Evolutionary conservation across 371 early-diverging fungal genomes (phyloP), one percentile per base, ranked within the genome.

Genomic region (Capillidium heterosporum): DNA sequence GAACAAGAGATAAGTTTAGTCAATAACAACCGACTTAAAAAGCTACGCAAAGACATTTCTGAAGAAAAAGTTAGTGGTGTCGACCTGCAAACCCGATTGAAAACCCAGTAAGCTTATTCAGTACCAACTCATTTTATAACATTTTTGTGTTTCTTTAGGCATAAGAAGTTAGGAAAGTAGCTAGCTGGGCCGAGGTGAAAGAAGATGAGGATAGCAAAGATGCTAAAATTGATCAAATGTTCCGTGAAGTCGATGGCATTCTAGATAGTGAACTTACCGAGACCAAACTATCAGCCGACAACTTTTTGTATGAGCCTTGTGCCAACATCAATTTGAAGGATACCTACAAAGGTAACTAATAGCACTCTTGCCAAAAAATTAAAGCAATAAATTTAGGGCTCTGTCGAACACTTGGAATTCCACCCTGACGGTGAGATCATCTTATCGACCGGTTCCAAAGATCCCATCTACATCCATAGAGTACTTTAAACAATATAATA

Each of bases 391-490:
- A 29, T 61, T 10, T 59, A 83, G 78, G 59, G 72, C 11, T 71
- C 71, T 4, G 69, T 93, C 24, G 78, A 80, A 39, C 70, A 75
- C n/a, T 68, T 88, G 2, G 71, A 78, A 59, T 95, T 91, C 73
- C 96, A 95, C 61, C 95, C 95, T 2, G 81, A 77, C 44, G 83
- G 87, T 2, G 84, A 85, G 51, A 89, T 94, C 27, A 61, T 94
- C 59, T 60, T 94, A 63, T 87, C 90, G 0, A 84, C 82, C 0
- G 87, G 93, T 2, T 67, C 79, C 28, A 92, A 91, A 65, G 81
- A 78, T 63, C 89, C 90, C 1, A 57, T 94, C 51, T 73, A 85
- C 11, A 63, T 94, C 35, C 91, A 92, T 69, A 86, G 78, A 57
- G 62, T 62, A n/a, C 2, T 31, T 51, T 21, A n/a, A 39, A 39